Percentiles rank a stretch among this genome's conserved stretches.
phyloP scores from a whole-genome alignment of 164 flowering plant species.

The Brasenia schreberi region DNA sequence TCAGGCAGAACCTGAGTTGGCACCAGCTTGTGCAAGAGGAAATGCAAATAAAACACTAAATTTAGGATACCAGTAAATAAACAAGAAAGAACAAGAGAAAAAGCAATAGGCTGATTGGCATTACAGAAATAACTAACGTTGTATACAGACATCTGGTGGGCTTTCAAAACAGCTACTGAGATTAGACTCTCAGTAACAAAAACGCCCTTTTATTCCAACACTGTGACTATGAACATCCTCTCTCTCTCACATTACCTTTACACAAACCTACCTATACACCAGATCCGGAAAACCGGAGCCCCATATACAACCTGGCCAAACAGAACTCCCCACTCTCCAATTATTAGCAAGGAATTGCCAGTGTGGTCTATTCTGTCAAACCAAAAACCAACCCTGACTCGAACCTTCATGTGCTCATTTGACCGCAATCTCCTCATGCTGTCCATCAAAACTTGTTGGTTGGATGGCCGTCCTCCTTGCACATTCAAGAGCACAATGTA shows the following conservation, averaged over 20 bases:
- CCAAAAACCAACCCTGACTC: neutral
- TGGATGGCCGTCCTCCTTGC: too few relatives aligned
- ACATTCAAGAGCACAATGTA: too few relatives aligned
- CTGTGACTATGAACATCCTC: neutral
- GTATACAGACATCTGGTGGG: neutral
- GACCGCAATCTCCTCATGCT: too few relatives aligned
- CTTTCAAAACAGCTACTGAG: neutral
- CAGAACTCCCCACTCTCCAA: neutral
- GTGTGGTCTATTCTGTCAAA: neutral
- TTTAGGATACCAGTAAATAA: too few relatives aligned
- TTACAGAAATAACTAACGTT: neutral
- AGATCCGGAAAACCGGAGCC: neutral
- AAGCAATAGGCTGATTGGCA: neutral
- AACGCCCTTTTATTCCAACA: neutral
- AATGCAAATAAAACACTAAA: too few relatives aligned
- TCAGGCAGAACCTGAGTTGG: too few relatives aligned
- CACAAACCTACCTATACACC: neutral
- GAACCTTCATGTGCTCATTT: neutral
- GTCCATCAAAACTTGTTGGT: too few relatives aligned
- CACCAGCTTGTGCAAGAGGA: too few relatives aligned
- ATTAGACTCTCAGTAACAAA: neutral
- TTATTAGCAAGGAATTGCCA: neutral
- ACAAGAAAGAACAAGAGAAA: too few relatives aligned
- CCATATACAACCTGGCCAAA: neutral
- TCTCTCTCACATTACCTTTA: neutral